A percentile compares a stretch with the other conserved stretches of the same genome.
These are phyloP conservation scores for Gelatoporia subvermispora DNA, from an alignment of 768 basidiomycete species.

Conservation along the genomic window DNA sequence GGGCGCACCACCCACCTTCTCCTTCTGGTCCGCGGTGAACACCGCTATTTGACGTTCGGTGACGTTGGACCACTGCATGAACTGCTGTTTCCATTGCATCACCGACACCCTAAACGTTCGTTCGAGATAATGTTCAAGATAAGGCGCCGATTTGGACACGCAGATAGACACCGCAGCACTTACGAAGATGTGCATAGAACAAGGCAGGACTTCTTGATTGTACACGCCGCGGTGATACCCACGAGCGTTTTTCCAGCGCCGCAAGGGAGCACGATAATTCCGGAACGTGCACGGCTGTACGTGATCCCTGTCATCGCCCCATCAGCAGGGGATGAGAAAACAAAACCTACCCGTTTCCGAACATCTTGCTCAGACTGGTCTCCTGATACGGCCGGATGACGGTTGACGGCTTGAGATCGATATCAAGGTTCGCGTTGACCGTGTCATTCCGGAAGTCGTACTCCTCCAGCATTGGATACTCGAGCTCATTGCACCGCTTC, in stretches of 20 bases:
- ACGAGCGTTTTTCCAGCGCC: conserved; percentile 99
- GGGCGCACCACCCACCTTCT: conserved; percentile 57
- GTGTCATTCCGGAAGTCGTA: conserved; percentile 99
- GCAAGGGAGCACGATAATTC: conserved; percentile 97
- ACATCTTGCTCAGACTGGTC: conserved; percentile 98
- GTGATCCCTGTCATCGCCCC: not conserved
- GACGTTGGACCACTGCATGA: conserved; percentile 98
- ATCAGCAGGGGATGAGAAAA: not conserved
- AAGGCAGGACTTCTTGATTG: conserved; percentile 97
- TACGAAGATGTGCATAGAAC: conserved; percentile 97
- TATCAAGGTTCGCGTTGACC: conserved; percentile 93
- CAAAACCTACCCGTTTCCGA: conserved; percentile 85
- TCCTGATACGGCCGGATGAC: conserved; percentile 98
- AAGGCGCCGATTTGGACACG: not conserved
- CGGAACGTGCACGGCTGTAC: conserved; percentile 86
- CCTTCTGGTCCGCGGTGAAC: conserved; percentile 96
- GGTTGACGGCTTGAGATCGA: conserved; percentile 96
- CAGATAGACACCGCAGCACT: conserved; percentile 28
- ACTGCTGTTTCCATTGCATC: conserved; percentile 99
- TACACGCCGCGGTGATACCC: conserved; percentile 99
- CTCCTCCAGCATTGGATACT: conserved; percentile 98
- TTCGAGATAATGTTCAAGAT: not conserved
- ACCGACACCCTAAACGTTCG: conserved; percentile 65
- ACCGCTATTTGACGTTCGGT: conserved; percentile 95
- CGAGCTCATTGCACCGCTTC: conserved; percentile 92